A percentile compares a stretch with the other conserved stretches of the same genome.
phyloP scores from a whole-genome alignment of 495 filamentous ascomycete genomes.

The Stereocaulon alpinum region DNA sequence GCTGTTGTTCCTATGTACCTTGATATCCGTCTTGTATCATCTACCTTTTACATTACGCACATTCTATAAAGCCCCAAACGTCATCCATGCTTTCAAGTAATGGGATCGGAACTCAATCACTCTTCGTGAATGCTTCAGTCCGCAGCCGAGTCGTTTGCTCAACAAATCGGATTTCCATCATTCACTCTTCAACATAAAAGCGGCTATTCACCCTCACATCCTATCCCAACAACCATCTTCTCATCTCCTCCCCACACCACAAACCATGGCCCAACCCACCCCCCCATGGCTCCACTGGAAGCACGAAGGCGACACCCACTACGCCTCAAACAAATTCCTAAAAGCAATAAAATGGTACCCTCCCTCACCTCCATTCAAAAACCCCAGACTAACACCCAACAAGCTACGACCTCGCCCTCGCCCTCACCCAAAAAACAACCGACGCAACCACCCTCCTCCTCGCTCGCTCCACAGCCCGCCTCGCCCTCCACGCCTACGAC shows the following conservation, averaged over 20 bases:
- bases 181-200: too few species aligned
- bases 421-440: background rate
- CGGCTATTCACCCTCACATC: too few species aligned
- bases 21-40: too few species aligned
- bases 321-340: background rate
- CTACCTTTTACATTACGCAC: too few species aligned
- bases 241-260: background rate
- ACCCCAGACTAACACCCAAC: background rate
- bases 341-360: slow-evolving; percentile 12
- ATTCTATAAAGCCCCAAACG: too few species aligned
- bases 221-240: background rate
- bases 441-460: slow-evolving; percentile 16
- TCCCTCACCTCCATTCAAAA: background rate
- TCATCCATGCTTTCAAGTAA: too few species aligned
- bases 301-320: slow-evolving; percentile 1
- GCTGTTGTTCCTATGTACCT: too few species aligned
- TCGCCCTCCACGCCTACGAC: slow-evolving; percentile 37
- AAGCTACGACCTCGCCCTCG: slow-evolving; percentile 9
- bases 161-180: too few species aligned
- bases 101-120: too few species aligned
- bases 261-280: background rate
- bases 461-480: slow-evolving; percentile 39
- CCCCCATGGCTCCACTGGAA: background rate
- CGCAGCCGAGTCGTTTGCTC: too few species aligned
- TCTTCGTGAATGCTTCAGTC: too few species aligned